Percentiles rank a stretch among this genome's conserved stretches.
Conservation (phyloP, 2,329 filamentous ascomycete species). For the Epichloe sp. region DNA sequence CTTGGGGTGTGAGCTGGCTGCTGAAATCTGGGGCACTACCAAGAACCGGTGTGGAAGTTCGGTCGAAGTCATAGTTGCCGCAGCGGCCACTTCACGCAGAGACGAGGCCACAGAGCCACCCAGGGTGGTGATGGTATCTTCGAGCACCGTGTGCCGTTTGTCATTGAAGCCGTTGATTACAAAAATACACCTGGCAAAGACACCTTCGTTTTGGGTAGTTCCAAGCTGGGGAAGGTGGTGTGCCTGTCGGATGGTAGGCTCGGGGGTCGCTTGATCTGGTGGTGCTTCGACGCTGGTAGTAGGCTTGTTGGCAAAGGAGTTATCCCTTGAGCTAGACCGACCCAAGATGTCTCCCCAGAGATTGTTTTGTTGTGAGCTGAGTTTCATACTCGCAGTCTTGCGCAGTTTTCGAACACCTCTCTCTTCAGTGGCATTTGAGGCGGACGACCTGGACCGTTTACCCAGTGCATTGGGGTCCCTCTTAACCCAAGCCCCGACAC, state of each 20-base stretch:
- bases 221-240: background rate
- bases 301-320: conserved; percentile 18
- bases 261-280: conserved; percentile 4
- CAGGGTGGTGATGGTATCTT: conserved; percentile 34
- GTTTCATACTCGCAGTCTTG: conserved; percentile 72
- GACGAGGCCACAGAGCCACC: conserved; percentile 31
- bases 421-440: conserved; percentile 32
- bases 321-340: conserved; percentile 20
- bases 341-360: conserved; percentile 88
- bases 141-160: conserved; percentile 35
- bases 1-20: conserved; percentile 30
- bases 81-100: conserved; percentile 26
- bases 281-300: conserved; percentile 2
- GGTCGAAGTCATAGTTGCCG: conserved; percentile 11
- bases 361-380: conserved; percentile 65
- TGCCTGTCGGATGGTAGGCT: conserved; percentile 5
- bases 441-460: conserved; percentile 45
- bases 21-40: conserved; percentile 40
- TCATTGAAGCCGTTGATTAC: conserved; percentile 46
- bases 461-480: conserved; percentile 33
- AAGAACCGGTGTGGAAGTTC: conserved; percentile 31
- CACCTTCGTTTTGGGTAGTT: conserved; percentile 17
- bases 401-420: conserved; percentile 62
- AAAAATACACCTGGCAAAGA: conserved; percentile 45
- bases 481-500: conserved; percentile 59